These are phyloP conservation scores for Verticillium longisporum DNA, from an alignment of 2,329 filamentous ascomycete genomes.

Conservation along the genomic window DNA sequence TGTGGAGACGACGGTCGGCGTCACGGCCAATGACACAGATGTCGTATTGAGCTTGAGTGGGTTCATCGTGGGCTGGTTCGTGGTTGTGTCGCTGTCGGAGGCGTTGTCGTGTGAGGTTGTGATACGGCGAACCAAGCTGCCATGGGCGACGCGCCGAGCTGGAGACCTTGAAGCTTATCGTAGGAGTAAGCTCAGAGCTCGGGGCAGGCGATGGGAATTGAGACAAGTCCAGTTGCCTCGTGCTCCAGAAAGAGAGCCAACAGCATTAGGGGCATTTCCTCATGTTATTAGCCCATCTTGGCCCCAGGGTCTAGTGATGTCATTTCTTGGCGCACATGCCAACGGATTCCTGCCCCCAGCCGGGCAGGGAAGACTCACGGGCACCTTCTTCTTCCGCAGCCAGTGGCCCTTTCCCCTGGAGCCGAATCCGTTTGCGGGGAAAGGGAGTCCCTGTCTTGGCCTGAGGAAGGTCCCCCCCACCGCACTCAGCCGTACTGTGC, in stretches of 20 bases:
- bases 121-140: background rate
- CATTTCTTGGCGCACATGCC: constrained; percentile 1
- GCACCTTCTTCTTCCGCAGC: background rate
- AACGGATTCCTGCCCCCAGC: background rate
- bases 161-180: background rate
- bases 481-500: background rate
- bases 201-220: background rate
- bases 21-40: constrained; percentile 74
- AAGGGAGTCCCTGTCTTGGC: background rate
- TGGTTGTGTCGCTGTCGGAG: background rate
- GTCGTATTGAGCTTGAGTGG: constrained; percentile 61
- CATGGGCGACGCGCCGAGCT: background rate
- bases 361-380: background rate
- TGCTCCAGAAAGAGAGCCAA: background rate
- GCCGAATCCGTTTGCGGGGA: background rate
- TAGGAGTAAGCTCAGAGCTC: background rate
- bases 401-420: background rate
- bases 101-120: background rate
- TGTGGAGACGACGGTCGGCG: constrained; percentile 81
- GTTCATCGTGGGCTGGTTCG: constrained; percentile 33
- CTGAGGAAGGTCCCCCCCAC: background rate
- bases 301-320: constrained; percentile 3
- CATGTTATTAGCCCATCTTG: background rate
- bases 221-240: background rate
- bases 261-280: background rate